Evolutionary conservation across 2,329 filamentous ascomycete genomes (phyloP).

Genomic region (Tolypocladium endophyticum): DNA sequence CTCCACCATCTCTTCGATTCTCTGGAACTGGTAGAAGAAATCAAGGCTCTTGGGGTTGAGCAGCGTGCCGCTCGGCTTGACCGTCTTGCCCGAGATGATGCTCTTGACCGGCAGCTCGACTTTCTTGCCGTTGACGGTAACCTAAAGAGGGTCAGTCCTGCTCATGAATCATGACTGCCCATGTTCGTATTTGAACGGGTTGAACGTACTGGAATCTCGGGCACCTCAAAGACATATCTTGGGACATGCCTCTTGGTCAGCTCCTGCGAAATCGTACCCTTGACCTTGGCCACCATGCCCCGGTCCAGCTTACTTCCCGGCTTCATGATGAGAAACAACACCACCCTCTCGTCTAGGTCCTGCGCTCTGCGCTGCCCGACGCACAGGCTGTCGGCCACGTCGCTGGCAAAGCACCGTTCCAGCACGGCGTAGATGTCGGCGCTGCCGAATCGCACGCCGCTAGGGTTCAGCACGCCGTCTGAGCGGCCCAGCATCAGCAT

Average conservation of each 20-base stretch:
- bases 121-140: slow-evolving; percentile 76
- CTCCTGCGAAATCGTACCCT: slow-evolving; percentile 53
- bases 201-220: slow-evolving; percentile 54
- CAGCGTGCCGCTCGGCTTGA: slow-evolving; percentile 68
- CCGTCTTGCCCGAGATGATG: slow-evolving; percentile 63
- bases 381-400: slow-evolving; percentile 63
- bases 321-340: slow-evolving; percentile 45
- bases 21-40: slow-evolving; percentile 64
- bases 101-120: slow-evolving; percentile 78
- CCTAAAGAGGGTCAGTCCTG: slow-evolving; percentile 31
- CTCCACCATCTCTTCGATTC: slow-evolving; percentile 21
- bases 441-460: slow-evolving; percentile 67
- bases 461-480: slow-evolving; percentile 73
- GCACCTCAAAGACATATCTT: slow-evolving; percentile 67
- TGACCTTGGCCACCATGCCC: slow-evolving; percentile 46
- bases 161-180: not conserved
- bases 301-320: slow-evolving; percentile 45
- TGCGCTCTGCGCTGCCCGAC: slow-evolving; percentile 62
- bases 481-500: slow-evolving; percentile 59
- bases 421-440: slow-evolving; percentile 72
- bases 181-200: not conserved
- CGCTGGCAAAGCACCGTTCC: slow-evolving; percentile 51
- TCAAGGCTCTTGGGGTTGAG: slow-evolving; percentile 66
- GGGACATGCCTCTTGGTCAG: slow-evolving; percentile 68
- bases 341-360: slow-evolving; percentile 42